Percentiles rank a stretch among this genome's conserved stretches.
These are phyloP conservation scores for Aristolochia fimbriata DNA, from an alignment of 164 flowering plant species.

Conservation along the genomic window DNA sequence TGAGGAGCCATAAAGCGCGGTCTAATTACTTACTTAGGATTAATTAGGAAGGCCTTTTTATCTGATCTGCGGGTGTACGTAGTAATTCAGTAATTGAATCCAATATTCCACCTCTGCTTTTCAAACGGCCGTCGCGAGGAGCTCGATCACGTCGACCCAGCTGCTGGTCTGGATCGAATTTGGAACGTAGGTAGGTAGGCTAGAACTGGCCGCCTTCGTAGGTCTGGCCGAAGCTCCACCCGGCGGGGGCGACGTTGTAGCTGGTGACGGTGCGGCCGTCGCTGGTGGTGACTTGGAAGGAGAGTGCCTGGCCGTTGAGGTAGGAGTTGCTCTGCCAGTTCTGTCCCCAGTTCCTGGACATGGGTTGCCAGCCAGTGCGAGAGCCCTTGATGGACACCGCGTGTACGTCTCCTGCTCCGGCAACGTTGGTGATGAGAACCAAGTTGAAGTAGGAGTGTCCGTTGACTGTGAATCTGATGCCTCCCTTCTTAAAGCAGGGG, in stretches of 20 bases:
- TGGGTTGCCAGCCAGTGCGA: slow-evolving; percentile 28
- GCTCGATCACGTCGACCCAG: no score
- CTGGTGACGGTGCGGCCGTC: slow-evolving; percentile 31
- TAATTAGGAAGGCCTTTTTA: no score
- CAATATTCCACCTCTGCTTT: slow-evolving; percentile 43
- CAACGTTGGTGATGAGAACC: slow-evolving; percentile 40
- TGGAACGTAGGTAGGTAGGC: neutral
- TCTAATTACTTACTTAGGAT: no score
- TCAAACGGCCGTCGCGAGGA: slow-evolving; percentile 13
- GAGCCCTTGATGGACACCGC: slow-evolving; percentile 33
- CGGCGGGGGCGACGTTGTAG: slow-evolving; percentile 24
- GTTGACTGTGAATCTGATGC: slow-evolving; percentile 39
- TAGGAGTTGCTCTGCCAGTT: slow-evolving; percentile 37
- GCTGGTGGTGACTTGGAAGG: slow-evolving; percentile 39
- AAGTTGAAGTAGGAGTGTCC: slow-evolving; percentile 44
- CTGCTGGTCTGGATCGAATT: no score
- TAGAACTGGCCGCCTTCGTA: slow-evolving; percentile 32
- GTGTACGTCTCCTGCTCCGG: slow-evolving; percentile 39
- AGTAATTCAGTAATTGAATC: no score
- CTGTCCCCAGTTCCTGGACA: slow-evolving; percentile 55
- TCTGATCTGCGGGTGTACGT: no score
- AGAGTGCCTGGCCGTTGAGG: slow-evolving; percentile 36
- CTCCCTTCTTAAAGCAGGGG: slow-evolving; percentile 40
- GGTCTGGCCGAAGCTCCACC: slow-evolving; percentile 44
- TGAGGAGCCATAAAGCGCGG: no score